These are phyloP conservation scores for Venturia nashicola DNA, from an alignment of 2,329 filamentous ascomycete genomes.

Conservation along the genomic window DNA sequence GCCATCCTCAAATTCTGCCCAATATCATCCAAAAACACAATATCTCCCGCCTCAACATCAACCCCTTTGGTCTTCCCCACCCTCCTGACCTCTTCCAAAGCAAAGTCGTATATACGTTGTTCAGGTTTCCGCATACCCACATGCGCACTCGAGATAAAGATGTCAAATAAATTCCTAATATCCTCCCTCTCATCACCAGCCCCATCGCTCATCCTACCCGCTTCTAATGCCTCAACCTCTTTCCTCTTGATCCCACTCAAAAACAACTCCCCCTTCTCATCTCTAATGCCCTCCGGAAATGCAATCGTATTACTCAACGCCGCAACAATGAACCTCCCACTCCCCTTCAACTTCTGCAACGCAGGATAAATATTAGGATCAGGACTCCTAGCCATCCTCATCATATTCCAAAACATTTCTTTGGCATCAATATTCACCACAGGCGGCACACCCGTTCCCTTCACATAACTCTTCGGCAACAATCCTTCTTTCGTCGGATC, in stretches of 20 bases:
- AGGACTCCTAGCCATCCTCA: conserved; percentile 54
- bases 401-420: conserved; percentile 84
- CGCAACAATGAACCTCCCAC: conserved; percentile 52
- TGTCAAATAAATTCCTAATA: conserved; percentile 60
- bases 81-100: conserved; percentile 53
- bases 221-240: conserved; percentile 20
- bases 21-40: conserved; percentile 89
- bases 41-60: conserved; percentile 49
- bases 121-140: conserved; percentile 83
- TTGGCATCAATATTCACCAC: conserved; percentile 65
- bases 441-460: conserved; percentile 37
- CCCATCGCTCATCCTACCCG: not conserved
- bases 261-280: conserved; percentile 38
- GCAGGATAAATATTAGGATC: conserved; percentile 88
- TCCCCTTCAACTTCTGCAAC: conserved; percentile 50
- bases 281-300: conserved; percentile 63
- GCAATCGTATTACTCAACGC: conserved; percentile 85
- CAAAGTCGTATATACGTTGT: conserved; percentile 63
- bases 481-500: conserved; percentile 24
- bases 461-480: conserved; percentile 11
- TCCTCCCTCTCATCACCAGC: conserved; percentile 24
- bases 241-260: conserved; percentile 22
- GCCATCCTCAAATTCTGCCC: conserved; percentile 83
- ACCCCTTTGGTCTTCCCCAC: conserved; percentile 35
- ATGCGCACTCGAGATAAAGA: conserved; percentile 71